These are phyloP conservation scores for Aspergillus pseudoviridinutans DNA, from an alignment of 2,329 filamentous ascomycete genomes.

Conservation along the genomic window DNA sequence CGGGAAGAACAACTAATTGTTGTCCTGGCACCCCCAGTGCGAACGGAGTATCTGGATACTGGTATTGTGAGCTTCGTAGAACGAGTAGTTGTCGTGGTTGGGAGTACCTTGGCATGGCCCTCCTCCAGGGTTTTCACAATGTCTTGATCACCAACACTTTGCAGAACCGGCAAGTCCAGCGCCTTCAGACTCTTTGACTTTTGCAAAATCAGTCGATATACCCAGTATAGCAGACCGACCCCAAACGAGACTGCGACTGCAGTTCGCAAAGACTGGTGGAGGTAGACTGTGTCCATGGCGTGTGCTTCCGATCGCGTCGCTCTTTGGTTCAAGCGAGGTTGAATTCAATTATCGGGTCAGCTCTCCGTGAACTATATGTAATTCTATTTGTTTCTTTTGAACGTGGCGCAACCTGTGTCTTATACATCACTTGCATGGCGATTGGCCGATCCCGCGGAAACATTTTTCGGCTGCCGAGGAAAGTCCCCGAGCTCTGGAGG, in stretches of 20 bases:
- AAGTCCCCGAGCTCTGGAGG: neutral
- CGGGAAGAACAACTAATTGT: neutral
- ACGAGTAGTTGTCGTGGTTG: neutral
- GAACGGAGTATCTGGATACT: neutral
- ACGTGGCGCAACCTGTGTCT: neutral
- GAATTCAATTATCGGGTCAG: no score
- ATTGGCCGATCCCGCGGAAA: neutral
- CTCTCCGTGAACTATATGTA: neutral
- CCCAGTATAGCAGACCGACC: neutral
- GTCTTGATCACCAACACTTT: neutral
- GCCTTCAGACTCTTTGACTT: neutral
- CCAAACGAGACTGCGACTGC: neutral
- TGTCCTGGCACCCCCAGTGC: neutral
- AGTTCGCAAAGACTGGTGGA: neutral
- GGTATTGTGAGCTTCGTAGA: neutral
- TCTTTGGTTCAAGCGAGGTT: neutral
- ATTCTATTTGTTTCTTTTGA: neutral
- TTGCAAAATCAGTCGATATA: neutral
- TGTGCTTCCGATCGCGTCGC: neutral
- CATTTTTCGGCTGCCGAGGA: neutral
- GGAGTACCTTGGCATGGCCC: neutral
- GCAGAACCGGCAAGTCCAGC: neutral
- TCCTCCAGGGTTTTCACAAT: neutral
- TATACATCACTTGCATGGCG: neutral
- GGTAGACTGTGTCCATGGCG: neutral